Conservation (phyloP, 2,329 filamentous ascomycete species). For the Phialemonium atrogriseum region DNA sequence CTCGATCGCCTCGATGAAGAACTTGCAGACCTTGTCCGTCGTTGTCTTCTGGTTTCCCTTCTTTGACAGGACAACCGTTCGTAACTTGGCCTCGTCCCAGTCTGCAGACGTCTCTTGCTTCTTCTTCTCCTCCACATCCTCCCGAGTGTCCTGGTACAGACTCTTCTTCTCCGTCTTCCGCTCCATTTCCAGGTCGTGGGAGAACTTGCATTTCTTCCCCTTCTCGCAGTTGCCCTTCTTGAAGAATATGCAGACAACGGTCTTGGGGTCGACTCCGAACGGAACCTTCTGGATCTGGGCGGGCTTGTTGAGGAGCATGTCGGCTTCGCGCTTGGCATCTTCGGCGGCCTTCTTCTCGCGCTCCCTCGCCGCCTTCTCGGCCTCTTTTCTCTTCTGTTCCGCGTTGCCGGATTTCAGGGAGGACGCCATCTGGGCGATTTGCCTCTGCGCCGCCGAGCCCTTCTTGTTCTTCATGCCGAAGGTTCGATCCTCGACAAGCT, state of each 20-base stretch:
- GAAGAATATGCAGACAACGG: constrained; percentile 90
- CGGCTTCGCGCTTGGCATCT: constrained; percentile 69
- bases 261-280: constrained; percentile 97
- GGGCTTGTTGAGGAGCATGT: constrained; percentile 79
- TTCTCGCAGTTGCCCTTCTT: constrained; percentile 98
- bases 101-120: constrained; percentile 89
- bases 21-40: constrained; percentile 99
- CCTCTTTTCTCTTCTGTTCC: constrained; percentile 75
- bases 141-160: constrained; percentile 77
- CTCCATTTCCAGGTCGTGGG: constrained; percentile 82
- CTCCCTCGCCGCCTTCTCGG: constrained; percentile 60
- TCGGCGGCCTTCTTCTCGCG: constrained; percentile 90
- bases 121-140: constrained; percentile 66
- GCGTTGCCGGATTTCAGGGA: constrained; percentile 67
- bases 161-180: constrained; percentile 89
- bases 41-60: constrained; percentile 94
- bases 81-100: constrained; percentile 96
- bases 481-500: constrained; percentile 83
- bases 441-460: constrained; percentile 79
- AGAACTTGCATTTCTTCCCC: constrained; percentile 96
- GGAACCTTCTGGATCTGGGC: constrained; percentile 96
- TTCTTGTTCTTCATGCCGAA: constrained; percentile 99
- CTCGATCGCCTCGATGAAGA: constrained; percentile 93
- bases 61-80: constrained; percentile 85
- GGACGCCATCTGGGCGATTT: constrained; percentile 75